phyloP scores from a whole-genome alignment of 371 early-diverging fungal genomes.

The Thermomucor indicae-seudaticae region DNA sequence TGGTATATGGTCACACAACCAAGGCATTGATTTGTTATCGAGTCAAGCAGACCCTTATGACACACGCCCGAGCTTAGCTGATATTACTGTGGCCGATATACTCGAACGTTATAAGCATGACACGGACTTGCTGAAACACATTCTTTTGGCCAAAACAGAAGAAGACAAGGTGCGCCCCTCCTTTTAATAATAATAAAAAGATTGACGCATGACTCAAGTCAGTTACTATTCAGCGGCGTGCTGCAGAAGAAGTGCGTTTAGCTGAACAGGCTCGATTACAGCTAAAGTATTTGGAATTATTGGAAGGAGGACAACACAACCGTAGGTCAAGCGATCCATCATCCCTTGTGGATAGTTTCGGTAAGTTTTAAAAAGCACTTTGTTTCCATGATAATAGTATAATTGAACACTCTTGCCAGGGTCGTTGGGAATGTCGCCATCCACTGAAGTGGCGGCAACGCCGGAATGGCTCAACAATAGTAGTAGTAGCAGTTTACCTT shows the following conservation, averaged over 20 bases:
- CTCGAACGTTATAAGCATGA: constrained; percentile 45
- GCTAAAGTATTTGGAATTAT: constrained; percentile 38
- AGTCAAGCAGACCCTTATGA: constrained; percentile 6
- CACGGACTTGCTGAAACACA: constrained; percentile 45
- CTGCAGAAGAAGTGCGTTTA: constrained; percentile 41
- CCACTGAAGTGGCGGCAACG: background rate
- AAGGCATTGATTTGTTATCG: background rate
- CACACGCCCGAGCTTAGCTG: constrained; percentile 17
- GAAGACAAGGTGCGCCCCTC: constrained; percentile 42
- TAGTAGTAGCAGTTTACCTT: background rate
- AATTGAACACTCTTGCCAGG: background rate
- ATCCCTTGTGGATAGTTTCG: constrained; percentile 25
- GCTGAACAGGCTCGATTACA: constrained; percentile 42
- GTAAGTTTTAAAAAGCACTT: constrained; percentile 4
- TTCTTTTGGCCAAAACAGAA: constrained; percentile 48
- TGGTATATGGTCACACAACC: constrained; percentile 1
- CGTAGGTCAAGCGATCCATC: constrained; percentile 20
- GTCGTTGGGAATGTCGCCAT: constrained; percentile 12
- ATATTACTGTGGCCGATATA: constrained; percentile 44
- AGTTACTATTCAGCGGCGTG: constrained; percentile 23
- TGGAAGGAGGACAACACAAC: constrained; percentile 16
- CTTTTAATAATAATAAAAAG: background rate
- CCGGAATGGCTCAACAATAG: background rate
- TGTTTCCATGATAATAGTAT: background rate
- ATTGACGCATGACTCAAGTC: background rate